Percentiles rank a stretch among this genome's conserved stretches.
Evolutionary conservation across 1,139 yeast species (phyloP).

Genomic region (Saccharomycopsis crataegensis): DNA sequence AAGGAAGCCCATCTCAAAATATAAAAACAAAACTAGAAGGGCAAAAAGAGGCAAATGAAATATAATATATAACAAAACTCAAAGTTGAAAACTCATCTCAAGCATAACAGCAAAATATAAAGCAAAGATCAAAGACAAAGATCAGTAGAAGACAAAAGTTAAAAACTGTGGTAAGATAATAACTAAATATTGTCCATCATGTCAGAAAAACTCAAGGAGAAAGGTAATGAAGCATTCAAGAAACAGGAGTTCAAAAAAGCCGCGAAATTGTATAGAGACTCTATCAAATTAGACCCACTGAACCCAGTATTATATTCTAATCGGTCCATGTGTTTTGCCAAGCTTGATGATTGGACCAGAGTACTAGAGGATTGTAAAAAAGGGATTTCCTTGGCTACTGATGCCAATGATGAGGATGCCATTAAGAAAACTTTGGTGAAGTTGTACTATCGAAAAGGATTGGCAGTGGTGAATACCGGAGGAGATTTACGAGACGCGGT

Average conservation of each 20-base stretch:
- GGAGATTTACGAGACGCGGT: constrained; percentile 29
- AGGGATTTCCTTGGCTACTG: constrained; percentile 42
- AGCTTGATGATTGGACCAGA: constrained; percentile 44
- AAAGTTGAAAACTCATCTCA: constrained; percentile 14
- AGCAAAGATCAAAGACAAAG: not conserved
- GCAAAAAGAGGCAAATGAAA: constrained; percentile 1
- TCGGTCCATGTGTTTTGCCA: constrained; percentile 66
- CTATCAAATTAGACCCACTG: constrained; percentile 46
- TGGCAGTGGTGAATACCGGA: constrained; percentile 36
- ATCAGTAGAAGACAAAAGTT: constrained; percentile 9
- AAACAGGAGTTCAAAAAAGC: constrained; percentile 49
- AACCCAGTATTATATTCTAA: constrained; percentile 70
- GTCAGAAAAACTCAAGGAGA: constrained; percentile 24
- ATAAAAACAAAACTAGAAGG: not conserved
- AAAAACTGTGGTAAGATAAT: not conserved
- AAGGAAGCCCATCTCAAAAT: not conserved
- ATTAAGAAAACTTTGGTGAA: constrained; percentile 32
- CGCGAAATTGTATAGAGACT: constrained; percentile 54
- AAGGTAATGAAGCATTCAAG: constrained; percentile 66
- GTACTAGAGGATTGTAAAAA: constrained; percentile 55
- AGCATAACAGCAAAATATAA: not conserved
- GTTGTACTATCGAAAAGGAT: constrained; percentile 50
- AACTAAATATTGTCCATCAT: not conserved
- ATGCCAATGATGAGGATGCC: constrained; percentile 26
- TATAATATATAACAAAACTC: constrained; percentile 20